Conservation (phyloP, 352 stramenopile genomes). For the Aphanomyces euteiches region DNA sequence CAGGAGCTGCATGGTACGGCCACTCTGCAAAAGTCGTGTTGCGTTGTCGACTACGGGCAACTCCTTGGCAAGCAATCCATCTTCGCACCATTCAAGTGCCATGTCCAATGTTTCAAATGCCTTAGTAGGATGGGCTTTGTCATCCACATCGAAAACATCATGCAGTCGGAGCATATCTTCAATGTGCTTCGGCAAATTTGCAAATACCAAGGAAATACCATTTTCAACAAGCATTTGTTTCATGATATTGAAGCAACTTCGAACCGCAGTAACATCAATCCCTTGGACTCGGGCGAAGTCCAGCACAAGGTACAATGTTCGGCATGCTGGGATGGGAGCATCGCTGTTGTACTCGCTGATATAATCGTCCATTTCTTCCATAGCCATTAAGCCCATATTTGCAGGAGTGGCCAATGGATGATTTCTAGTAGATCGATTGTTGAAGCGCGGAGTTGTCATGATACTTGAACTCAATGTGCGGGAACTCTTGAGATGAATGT, state of each 20-base stretch:
- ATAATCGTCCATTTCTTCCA: conserved; percentile 30
- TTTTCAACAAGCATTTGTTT: conserved; percentile 77
- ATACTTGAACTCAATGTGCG: conserved; percentile 23
- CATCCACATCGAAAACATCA: conserved; percentile 69
- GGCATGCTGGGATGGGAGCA: conserved; percentile 53
- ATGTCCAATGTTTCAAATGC: conserved; percentile 83
- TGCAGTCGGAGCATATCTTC: conserved; percentile 73
- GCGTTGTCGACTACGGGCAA: conserved; percentile 66
- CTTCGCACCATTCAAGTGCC: conserved; percentile 82
- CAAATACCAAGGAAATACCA: conserved; percentile 71
- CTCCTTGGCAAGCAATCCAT: conserved; percentile 67
- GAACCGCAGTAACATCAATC: conserved; percentile 84
- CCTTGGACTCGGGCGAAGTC: conserved; percentile 87
- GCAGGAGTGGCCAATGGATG: conserved; percentile 4
- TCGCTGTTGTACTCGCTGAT: conserved; percentile 28
- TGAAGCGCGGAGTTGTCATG: conserved; percentile 17
- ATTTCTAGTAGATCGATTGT: neutral
- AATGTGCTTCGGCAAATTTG: conserved; percentile 59
- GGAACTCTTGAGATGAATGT: conserved; percentile 18
- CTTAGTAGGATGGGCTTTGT: conserved; percentile 46
- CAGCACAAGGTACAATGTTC: conserved; percentile 83
- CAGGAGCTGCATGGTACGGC: conserved; percentile 53
- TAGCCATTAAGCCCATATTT: conserved; percentile 24
- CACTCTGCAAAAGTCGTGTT: conserved; percentile 35
- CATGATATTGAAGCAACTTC: conserved; percentile 83